Conservation (phyloP, 805 yeast species). For the Torulaspora delbrueckii region DNA sequence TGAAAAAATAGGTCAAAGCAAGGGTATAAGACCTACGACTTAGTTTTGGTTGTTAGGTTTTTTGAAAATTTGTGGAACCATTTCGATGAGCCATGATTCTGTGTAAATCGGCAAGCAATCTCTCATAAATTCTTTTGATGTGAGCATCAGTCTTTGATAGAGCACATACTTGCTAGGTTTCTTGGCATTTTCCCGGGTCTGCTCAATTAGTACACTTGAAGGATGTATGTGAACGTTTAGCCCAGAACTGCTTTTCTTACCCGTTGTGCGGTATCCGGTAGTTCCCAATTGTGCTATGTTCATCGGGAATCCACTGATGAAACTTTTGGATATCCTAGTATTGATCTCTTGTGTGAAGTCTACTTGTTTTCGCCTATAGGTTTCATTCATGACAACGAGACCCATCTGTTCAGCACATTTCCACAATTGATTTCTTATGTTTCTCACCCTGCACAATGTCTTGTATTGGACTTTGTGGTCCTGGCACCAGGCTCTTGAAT, state of each 20-base stretch:
- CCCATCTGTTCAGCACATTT: conserved; percentile 47
- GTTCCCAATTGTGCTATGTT: conserved; percentile 30
- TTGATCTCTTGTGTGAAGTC: conserved; percentile 1
- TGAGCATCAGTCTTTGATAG: conserved; percentile 78
- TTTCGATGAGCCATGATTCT: conserved; percentile 66
- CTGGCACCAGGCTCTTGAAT: conserved; percentile 74
- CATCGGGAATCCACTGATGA: conserved; percentile 34
- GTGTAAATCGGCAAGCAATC: conserved; percentile 66
- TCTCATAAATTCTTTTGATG: conserved; percentile 85
- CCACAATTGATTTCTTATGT: conserved; percentile 65
- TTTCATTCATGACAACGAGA: conserved; percentile 20
- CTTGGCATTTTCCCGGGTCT: conserved; percentile 37
- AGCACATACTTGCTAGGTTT: conserved; percentile 73
- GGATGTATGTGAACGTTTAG: conserved; percentile 84
- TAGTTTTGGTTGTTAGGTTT: background rate
- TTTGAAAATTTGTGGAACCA: conserved; percentile 58
- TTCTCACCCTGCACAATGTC: conserved; percentile 61
- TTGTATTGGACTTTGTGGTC: conserved; percentile 78
- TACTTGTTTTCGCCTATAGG: conserved; percentile 8
- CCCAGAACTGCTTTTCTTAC: conserved; percentile 44
- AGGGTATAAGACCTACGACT: too few relatives aligned
- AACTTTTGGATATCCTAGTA: conserved; percentile 21
- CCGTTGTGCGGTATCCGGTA: conserved; percentile 31
- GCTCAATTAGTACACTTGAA: conserved; percentile 58
- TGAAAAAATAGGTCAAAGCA: too few relatives aligned